These are phyloP conservation scores for Tricholoma sp. DNA, from an alignment of 768 basidiomycete species.

Conservation along the genomic window DNA sequence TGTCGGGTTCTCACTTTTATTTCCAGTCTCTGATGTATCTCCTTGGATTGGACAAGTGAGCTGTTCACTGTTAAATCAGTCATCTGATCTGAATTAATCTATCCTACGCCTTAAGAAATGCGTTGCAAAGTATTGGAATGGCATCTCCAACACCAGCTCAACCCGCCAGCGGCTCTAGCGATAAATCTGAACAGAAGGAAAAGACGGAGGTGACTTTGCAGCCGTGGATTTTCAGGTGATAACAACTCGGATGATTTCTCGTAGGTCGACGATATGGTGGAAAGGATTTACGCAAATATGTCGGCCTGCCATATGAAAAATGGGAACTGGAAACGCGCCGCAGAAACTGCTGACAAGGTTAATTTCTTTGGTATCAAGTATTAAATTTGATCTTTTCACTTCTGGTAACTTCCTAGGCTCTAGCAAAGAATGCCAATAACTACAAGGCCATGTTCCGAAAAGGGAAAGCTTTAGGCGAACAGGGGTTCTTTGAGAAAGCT, in stretches of 20 bases:
- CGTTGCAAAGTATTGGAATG: constrained; percentile 49
- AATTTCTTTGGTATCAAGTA: background rate
- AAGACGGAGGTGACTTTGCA: constrained; percentile 55
- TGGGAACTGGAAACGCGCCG: constrained; percentile 71
- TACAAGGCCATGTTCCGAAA: constrained; percentile 79
- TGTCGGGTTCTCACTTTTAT: constrained; percentile 2
- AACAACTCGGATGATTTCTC: background rate
- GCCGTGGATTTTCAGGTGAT: background rate
- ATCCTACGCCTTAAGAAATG: constrained; percentile 36
- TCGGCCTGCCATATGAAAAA: constrained; percentile 79
- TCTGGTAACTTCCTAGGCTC: constrained; percentile 41
- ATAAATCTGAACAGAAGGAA: constrained; percentile 41
- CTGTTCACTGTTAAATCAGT: background rate
- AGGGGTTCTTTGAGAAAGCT: constrained; percentile 72
- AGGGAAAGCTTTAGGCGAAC: constrained; percentile 72
- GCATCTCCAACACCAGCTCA: constrained; percentile 22
- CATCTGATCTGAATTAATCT: background rate
- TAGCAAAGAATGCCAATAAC: constrained; percentile 70
- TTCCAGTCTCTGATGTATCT: constrained; percentile 65
- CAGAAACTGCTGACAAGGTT: constrained; percentile 81
- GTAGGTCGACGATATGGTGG: constrained; percentile 69
- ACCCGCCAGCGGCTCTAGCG: constrained; percentile 17
- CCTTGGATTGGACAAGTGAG: constrained; percentile 73
- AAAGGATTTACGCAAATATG: constrained; percentile 85
- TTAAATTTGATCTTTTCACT: background rate